Conservation (phyloP, 352 stramenopile species). For the Globisporangium acanthophoron region DNA sequence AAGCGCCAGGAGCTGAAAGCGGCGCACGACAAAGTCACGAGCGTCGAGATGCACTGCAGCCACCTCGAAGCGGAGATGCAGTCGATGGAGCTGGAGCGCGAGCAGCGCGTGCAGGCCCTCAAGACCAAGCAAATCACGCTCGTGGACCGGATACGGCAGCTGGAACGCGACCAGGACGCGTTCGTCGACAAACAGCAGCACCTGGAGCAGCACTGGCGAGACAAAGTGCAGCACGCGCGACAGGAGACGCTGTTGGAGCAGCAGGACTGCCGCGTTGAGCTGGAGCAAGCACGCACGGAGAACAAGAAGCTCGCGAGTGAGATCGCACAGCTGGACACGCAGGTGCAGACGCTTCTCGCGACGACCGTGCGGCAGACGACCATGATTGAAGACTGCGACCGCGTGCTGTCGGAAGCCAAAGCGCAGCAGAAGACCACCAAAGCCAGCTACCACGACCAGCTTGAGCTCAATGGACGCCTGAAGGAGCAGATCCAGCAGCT, state of each 20-base stretch:
- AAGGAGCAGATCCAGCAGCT: constrained; percentile 28
- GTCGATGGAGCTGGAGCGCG: constrained; percentile 24
- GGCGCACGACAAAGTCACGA: constrained; percentile 13
- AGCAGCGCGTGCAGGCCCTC: constrained; percentile 19
- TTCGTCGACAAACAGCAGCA: constrained; percentile 19
- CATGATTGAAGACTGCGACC: constrained; percentile 76
- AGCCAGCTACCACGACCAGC: constrained; percentile 38
- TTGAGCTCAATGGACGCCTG: constrained; percentile 25
- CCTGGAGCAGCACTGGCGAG: constrained; percentile 29
- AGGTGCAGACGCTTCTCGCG: constrained; percentile 43
- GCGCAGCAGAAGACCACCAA: constrained; percentile 26
- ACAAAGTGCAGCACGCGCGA: constrained; percentile 16
- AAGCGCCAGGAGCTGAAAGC: constrained; percentile 24
- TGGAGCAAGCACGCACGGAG: constrained; percentile 22
- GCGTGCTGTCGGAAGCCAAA: constrained; percentile 39
- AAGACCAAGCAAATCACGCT: constrained; percentile 20
- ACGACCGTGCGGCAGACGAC: constrained; percentile 61
- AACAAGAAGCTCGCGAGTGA: constrained; percentile 22
- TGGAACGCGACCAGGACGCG: constrained; percentile 24
- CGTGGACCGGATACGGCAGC: constrained; percentile 26
- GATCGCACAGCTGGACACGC: constrained; percentile 27
- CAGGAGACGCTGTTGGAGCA: constrained; percentile 19
- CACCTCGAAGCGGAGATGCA: constrained; percentile 26
- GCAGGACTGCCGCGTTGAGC: constrained; percentile 19
- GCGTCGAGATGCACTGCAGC: constrained; percentile 30